A percentile compares a stretch with the other conserved stretches of the same genome.
Evolutionary conservation across 371 early-diverging fungal species (phyloP).

Genomic region (Entomophthora muscae): DNA sequence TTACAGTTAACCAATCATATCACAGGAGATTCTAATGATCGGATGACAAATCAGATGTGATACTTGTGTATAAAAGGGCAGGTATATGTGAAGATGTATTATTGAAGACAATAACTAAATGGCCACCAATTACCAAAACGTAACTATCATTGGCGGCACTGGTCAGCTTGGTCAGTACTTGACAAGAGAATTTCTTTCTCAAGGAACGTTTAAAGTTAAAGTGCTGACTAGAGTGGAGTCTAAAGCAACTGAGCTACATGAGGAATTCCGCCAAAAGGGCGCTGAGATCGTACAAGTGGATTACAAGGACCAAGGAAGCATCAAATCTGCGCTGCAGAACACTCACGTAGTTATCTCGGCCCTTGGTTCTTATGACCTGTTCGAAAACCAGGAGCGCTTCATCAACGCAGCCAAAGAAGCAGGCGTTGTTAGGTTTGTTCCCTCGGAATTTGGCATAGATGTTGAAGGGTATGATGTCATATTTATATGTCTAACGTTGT

Average conservation of each 20-base stretch:
- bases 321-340: neutral
- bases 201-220: neutral
- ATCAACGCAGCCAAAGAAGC: neutral
- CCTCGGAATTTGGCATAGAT: conserved; percentile 1
- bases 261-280: neutral
- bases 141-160: neutral
- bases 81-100: too few species aligned
- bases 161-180: neutral
- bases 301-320: neutral
- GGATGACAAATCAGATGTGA: too few species aligned
- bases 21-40: too few species aligned
- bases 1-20: too few species aligned
- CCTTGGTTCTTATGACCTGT: neutral
- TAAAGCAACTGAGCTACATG: neutral
- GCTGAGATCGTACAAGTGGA: neutral
- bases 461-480: neutral
- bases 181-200: neutral
- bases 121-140: too few species aligned
- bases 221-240: neutral
- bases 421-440: neutral
- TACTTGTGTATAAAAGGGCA: too few species aligned
- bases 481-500: too few species aligned
- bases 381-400: neutral
- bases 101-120: too few species aligned
- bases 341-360: neutral